Evolutionary conservation across 495 filamentous ascomycete genomes (phyloP).

Genomic region (Xylaria curta): DNA sequence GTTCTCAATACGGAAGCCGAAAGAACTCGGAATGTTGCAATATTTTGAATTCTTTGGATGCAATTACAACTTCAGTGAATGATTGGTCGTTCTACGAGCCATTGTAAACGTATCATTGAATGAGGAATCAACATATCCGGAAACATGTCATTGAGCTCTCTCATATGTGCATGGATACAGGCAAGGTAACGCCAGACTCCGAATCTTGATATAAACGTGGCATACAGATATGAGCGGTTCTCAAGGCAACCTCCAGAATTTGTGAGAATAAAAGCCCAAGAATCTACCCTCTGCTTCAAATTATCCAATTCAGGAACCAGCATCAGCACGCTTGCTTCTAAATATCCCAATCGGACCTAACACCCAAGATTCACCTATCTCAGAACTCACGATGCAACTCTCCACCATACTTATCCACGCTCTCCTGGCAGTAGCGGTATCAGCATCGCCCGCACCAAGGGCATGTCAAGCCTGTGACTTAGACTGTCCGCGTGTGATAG

Average conservation of each 20-base stretch:
- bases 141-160: not conserved
- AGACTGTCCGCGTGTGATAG: constrained; percentile 3
- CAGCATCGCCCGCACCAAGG: not conserved
- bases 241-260: not conserved
- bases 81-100: not conserved
- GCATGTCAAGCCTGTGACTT: not conserved
- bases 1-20: not conserved
- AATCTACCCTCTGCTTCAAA: not conserved
- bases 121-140: constrained; percentile 5
- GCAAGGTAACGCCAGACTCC: not conserved
- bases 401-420: not conserved
- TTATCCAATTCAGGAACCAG: too few relatives aligned
- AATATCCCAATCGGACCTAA: not conserved
- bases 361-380: not conserved
- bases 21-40: not conserved
- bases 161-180: not conserved
- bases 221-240: not conserved
- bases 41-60: not conserved
- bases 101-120: not conserved
- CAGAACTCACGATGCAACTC: not conserved
- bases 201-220: not conserved
- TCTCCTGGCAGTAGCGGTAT: not conserved
- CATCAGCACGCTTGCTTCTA: not conserved
- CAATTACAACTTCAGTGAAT: not conserved
- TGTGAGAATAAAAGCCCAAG: not conserved